Evolutionary conservation across 2,329 filamentous ascomycete species (phyloP).

Genomic region (Nigrograna mackinnonii): DNA sequence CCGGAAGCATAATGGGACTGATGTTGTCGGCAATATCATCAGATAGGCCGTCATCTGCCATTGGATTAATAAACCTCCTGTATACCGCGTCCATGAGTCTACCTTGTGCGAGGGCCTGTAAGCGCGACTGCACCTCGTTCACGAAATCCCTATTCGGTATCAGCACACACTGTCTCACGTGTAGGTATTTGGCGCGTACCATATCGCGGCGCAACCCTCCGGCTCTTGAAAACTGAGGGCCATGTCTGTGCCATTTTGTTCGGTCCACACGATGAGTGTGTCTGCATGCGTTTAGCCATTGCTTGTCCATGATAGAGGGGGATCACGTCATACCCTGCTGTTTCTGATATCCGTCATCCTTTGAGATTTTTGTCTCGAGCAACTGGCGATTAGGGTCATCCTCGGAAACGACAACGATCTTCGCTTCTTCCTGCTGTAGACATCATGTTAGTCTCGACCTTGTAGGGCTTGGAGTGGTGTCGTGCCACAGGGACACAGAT

Average conservation of each 20-base stretch:
- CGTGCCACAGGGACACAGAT: too few relatives aligned
- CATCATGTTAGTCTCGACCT: constrained; percentile 46
- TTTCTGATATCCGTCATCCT: constrained; percentile 96
- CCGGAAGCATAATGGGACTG: constrained; percentile 73
- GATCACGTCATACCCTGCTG: constrained; percentile 74
- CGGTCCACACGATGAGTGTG: constrained; percentile 98
- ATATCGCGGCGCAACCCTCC: constrained; percentile 90
- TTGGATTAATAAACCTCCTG: too few relatives aligned
- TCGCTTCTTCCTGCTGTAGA: constrained; percentile 74
- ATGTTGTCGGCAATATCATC: constrained; percentile 82
- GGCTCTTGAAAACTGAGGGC: constrained; percentile 97
- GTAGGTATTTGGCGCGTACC: constrained; percentile 59
- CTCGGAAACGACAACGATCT: constrained; percentile 90
- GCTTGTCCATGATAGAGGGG: not conserved
- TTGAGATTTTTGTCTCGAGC: constrained; percentile 86
- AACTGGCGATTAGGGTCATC: constrained; percentile 83
- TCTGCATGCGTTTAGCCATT: constrained; percentile 58
- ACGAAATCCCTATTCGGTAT: constrained; percentile 79
- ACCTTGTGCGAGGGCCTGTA: constrained; percentile 68
- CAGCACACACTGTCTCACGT: constrained; percentile 8
- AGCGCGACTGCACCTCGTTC: constrained; percentile 77
- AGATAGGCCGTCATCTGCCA: constrained; percentile 78
- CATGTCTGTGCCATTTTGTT: constrained; percentile 91
- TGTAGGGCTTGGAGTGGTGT: too few relatives aligned
- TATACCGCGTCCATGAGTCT: too few relatives aligned